Evolutionary conservation across 306 rosid genomes (phyloP).

Genomic region (Citrullus colocynthis): DNA sequence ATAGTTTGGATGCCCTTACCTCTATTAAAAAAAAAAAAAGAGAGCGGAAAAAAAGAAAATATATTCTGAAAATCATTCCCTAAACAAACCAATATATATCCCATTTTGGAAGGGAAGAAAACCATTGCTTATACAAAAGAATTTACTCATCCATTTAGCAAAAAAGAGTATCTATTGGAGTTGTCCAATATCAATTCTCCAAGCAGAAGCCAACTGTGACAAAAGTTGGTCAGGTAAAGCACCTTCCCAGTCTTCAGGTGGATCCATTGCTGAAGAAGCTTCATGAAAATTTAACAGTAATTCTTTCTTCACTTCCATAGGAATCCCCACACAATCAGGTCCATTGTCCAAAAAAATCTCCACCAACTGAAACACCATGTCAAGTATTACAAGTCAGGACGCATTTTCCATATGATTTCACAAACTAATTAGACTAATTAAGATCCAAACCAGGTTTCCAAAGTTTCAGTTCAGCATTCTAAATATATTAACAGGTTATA

Average conservation of each 20-base stretch:
- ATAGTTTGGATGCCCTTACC: too few species aligned
- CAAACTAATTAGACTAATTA: background rate
- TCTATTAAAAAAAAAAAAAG: too few species aligned
- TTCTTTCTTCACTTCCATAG: conserved; percentile 72
- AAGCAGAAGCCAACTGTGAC: conserved; percentile 77
- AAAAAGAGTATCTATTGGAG: conserved; percentile 27
- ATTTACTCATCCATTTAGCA: background rate
- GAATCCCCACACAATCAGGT: conserved; percentile 53
- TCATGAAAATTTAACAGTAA: conserved; percentile 67
- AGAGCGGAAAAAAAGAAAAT: too few species aligned
- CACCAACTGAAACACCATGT: conserved; percentile 47
- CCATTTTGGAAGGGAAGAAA: conserved; percentile 1
- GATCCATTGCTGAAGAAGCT: conserved; percentile 54
- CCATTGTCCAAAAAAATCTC: conserved; percentile 74
- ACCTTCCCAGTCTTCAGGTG: conserved; percentile 90
- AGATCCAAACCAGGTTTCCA: background rate
- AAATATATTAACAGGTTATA: background rate
- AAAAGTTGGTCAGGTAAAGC: conserved; percentile 61
- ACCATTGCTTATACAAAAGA: background rate
- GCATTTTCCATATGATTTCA: background rate
- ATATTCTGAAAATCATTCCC: background rate
- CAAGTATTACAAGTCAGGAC: background rate
- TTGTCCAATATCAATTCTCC: conserved; percentile 75
- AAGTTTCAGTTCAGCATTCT: background rate
- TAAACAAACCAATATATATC: background rate